Base-by-base conservation (phyloP, 2,329 filamentous ascomycete species). In the Calonectria fujianensis region DNA sequence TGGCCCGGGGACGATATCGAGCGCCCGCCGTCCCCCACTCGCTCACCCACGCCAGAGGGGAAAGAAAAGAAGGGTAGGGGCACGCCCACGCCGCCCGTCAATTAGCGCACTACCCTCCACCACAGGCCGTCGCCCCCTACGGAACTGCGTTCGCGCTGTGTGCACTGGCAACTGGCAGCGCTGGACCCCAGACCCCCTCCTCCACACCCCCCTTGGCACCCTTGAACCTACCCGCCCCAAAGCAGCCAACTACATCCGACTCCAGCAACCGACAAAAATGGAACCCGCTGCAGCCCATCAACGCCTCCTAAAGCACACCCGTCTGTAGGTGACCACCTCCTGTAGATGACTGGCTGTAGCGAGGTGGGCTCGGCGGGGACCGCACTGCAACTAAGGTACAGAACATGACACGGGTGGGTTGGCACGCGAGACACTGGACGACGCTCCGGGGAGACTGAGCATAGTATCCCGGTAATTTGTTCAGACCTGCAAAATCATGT, bases 241-340 rank as follows among this genome's bases (percentile, higher is more conserved):
- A 63, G 24, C 29, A 69, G 37, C 67, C 67, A 61, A 69, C 51
- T 32, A 69, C 39, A 61, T 32, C 29, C 52, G 39, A 50, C 39
- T 51, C 67, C 67, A 61, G 71, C 37, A 65, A 59, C 71, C 66
- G 70, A 68, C 64, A 72, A 52, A 72, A 52, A 68, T 72, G 65
- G 71, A 69, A 50, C 71, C 59, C 39, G 61, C 59, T 69, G 71
- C 71, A 73, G 66, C 52, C 71, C 61, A 63, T 45, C 57, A 71
- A 51, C 59, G 48, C 69, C 57, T 61, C 50, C n/a, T 41, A 65
- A 50, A 68, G 48, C 39, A 50, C 71, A 69, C 63, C 71, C 59
- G 50, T 37, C 59, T 61, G 61, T 67, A 74, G 51, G 61, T 74
- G 31, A 67, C 72, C 51, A 54, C 35, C 51, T 29, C 45, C 57